phyloP scores from a whole-genome alignment of 345 rosid species.

The Pugionium cornutum region DNA sequence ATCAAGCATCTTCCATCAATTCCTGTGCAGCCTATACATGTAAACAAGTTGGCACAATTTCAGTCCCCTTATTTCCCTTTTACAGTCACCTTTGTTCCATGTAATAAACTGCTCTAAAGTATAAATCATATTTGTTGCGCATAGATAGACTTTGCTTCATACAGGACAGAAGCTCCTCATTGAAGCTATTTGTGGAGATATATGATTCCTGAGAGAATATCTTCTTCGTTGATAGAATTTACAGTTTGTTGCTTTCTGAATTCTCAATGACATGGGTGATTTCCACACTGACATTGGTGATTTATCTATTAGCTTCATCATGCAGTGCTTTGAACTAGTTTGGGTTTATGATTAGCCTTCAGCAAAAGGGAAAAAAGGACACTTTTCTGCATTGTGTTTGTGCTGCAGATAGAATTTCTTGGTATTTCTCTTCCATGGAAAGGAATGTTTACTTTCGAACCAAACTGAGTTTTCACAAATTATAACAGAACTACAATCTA shows the following conservation, averaged over 20 bases:
- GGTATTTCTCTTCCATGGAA: too few species aligned
- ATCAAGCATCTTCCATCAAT: slow-evolving; percentile 95
- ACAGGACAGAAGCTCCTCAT: neutral
- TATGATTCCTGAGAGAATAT: slow-evolving; percentile 9
- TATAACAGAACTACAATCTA: too few species aligned
- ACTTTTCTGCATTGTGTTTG: too few species aligned
- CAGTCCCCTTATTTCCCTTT: slow-evolving; percentile 12
- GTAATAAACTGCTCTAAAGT: slow-evolving; percentile 19
- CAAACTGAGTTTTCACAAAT: too few species aligned
- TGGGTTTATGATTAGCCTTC: too few species aligned
- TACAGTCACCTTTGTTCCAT: neutral
- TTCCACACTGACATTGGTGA: too few species aligned
- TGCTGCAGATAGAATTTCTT: too few species aligned
- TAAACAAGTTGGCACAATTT: slow-evolving; percentile 44
- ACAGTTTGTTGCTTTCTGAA: neutral
- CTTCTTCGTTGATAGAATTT: slow-evolving; percentile 11
- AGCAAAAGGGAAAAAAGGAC: too few species aligned
- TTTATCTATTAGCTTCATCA: too few species aligned
- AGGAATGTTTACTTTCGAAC: too few species aligned
- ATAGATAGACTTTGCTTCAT: slow-evolving; percentile 15
- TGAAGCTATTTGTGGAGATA: slow-evolving; percentile 2
- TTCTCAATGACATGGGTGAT: too few species aligned
- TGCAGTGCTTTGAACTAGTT: too few species aligned
- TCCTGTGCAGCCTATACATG: slow-evolving; percentile 81
- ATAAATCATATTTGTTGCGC: neutral